Percentiles rank a stretch among this genome's conserved stretches.
Conservation (phyloP, 2,329 filamentous ascomycete genomes). For the Epichloe festucae region DNA sequence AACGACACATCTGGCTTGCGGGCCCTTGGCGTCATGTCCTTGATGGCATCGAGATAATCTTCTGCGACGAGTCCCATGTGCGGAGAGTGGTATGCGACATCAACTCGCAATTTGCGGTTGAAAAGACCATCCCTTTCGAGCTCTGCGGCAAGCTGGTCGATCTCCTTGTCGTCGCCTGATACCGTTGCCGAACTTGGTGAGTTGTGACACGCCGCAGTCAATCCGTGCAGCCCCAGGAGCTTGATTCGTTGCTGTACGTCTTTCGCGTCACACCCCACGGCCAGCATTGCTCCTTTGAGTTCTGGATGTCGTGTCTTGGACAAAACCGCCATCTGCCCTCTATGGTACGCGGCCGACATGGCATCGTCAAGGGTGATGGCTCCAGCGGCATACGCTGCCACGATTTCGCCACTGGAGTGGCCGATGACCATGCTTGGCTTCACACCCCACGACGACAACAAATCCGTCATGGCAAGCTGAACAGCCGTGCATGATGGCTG, state of each 20-base stretch:
- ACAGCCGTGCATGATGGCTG: constrained; percentile 33
- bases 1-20: constrained; percentile 23
- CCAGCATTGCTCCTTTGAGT: constrained; percentile 40
- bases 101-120: constrained; percentile 33
- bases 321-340: constrained; percentile 20
- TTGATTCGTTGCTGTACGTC: constrained; percentile 27
- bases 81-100: constrained; percentile 40
- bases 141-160: constrained; percentile 26
- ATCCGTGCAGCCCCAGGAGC: constrained; percentile 9
- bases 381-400: constrained; percentile 31
- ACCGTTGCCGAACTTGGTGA: constrained; percentile 37
- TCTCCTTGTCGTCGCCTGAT: constrained; percentile 32
- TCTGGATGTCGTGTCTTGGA: neutral
- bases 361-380: constrained; percentile 30
- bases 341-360: constrained; percentile 36
- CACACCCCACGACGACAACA: constrained; percentile 31
- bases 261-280: constrained; percentile 33
- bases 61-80: constrained; percentile 39
- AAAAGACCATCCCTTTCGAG: constrained; percentile 31
- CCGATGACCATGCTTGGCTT: constrained; percentile 26
- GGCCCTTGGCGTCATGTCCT: constrained; percentile 4
- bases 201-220: constrained; percentile 33
- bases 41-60: constrained; percentile 28
- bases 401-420: constrained; percentile 37
- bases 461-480: constrained; percentile 32